Evolutionary conservation across 225 moss, liverwort and hornwort species (phyloP), one percentile per base, ranked within the genome.

Genomic region (Bryum argenteum): DNA sequence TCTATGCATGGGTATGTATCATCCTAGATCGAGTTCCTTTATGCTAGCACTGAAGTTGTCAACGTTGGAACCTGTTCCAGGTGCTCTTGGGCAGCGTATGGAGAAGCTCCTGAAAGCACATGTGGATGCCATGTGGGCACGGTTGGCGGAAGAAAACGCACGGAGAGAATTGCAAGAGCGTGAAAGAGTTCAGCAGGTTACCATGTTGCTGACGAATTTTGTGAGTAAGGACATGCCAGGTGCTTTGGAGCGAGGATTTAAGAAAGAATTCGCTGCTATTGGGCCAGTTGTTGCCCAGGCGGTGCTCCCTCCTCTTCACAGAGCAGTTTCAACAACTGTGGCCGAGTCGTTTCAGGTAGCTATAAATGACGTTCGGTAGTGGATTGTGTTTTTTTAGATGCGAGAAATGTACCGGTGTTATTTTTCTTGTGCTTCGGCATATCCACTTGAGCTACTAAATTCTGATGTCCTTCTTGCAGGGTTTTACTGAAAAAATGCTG

Each of bases 101-200:
- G 96, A 96, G 78, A 93, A 89, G 71, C 78, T 90, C 42, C 57
- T 96, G 71, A 96, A 96, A 79, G 96, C 96, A 20, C 89, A 96
- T 79, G 79, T 89, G 69, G 96, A 96, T 76, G 91, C 96, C 4
- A 90, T 93, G 89, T 96, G 96, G 96, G 96, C 93, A 43, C 85
- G 96, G 39, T 82, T 96, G 60, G 93, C 91, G 64, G 96, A 96
- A 61, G 96, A 96, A 65, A 93, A 81, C 63, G 89, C 82, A 20
- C 91, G 91, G 41, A 79, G 89, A 71, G 96, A 96, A 37, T 91
- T 93, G 70, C 78, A 86, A 67, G 96, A 96, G 74, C 88, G 91
- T 57, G 96, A 96, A 60, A 88, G 96, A 65, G 88, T 89, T 37
- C 91, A 93, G 76, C 96, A 93, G 67, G 82, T 96, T 71, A 93